Percentiles rank a stretch among this genome's conserved stretches.
Conservation (phyloP, 2,329 filamentous ascomycete genomes). For the Beauveria pseudobassiana region DNA sequence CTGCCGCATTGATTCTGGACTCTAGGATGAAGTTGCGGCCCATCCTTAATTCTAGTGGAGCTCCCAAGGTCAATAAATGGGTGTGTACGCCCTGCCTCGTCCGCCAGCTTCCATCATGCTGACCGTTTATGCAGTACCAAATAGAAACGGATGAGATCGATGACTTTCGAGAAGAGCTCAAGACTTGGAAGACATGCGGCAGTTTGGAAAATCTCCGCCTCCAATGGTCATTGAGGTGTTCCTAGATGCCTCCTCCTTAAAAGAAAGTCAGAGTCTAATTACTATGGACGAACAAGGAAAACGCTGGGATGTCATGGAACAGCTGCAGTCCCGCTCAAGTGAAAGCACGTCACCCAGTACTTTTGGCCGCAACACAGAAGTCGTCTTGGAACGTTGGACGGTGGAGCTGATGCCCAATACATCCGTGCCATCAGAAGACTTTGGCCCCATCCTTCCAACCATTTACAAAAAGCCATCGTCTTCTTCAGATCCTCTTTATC, state of each 20-base stretch:
- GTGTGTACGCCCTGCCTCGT: slow-evolving; percentile 41
- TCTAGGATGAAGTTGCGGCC: slow-evolving; percentile 65
- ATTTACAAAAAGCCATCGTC: slow-evolving; percentile 95
- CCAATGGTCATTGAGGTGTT: slow-evolving; percentile 87
- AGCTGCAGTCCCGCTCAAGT: slow-evolving; percentile 56
- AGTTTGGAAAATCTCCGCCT: slow-evolving; percentile 66
- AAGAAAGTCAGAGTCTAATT: slow-evolving; percentile 79
- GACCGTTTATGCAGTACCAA: slow-evolving; percentile 63
- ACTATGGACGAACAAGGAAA: slow-evolving; percentile 84
- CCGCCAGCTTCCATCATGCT: slow-evolving; percentile 7
- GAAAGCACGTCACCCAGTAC: slow-evolving; percentile 35
- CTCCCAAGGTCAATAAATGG: slow-evolving; percentile 74
- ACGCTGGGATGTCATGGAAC: slow-evolving; percentile 84
- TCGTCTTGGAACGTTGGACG: slow-evolving; percentile 86
- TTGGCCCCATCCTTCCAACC: slow-evolving; percentile 63
- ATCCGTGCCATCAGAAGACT: slow-evolving; percentile 49
- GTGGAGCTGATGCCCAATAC: slow-evolving; percentile 60
- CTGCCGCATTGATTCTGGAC: slow-evolving; percentile 74
- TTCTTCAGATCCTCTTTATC: slow-evolving; percentile 86
- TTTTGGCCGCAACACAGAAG: slow-evolving; percentile 52
- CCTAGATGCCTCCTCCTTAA: slow-evolving; percentile 70
- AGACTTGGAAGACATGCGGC: slow-evolving; percentile 74
- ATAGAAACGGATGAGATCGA: slow-evolving; percentile 91
- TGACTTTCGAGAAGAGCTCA: slow-evolving; percentile 72
- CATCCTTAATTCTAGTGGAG: slow-evolving; percentile 32